phyloP scores from a whole-genome alignment of 2,329 filamentous ascomycete genomes.

The Penicillium sp. region DNA sequence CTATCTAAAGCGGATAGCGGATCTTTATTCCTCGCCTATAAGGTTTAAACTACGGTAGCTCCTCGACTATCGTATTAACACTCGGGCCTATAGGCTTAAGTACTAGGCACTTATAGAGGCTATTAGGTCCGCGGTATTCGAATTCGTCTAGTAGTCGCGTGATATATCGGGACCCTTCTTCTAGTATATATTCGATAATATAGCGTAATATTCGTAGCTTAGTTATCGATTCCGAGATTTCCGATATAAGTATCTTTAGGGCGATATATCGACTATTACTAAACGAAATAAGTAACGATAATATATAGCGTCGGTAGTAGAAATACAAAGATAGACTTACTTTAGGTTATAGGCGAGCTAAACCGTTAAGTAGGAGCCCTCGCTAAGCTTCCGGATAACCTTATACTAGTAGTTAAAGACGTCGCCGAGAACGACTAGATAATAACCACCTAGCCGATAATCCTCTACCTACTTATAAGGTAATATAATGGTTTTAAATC shows the following conservation, averaged over 20 bases:
- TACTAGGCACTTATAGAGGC: conserved; percentile 33
- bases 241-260: conserved; percentile 34
- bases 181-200: conserved; percentile 17
- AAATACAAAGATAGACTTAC: conserved; percentile 22
- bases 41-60: conserved; percentile 26
- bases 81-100: conserved; percentile 34
- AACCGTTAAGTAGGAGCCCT: conserved; percentile 47
- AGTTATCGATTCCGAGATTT: conserved; percentile 16
- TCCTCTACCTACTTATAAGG: conserved; percentile 26
- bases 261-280: conserved; percentile 29
- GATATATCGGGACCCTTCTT: conserved; percentile 15
- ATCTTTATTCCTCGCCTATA: conserved; percentile 18
- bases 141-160: conserved; percentile 28
- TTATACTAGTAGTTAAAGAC: conserved; percentile 43
- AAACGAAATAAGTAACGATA: conserved; percentile 13
- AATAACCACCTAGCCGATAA: conserved; percentile 45
- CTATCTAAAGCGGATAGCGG: conserved; percentile 26
- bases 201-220: conserved; percentile 21
- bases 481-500: conserved; percentile 22
- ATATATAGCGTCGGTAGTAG: conserved; percentile 7
- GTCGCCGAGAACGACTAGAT: conserved; percentile 46
- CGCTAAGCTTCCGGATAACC: conserved; percentile 48
- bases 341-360: conserved; percentile 44
- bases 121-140: conserved; percentile 33
- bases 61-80: conserved; percentile 25